These are phyloP conservation scores for Mortierella sp. DNA, from an alignment of 371 early-diverging fungal genomes.

Conservation along the genomic window DNA sequence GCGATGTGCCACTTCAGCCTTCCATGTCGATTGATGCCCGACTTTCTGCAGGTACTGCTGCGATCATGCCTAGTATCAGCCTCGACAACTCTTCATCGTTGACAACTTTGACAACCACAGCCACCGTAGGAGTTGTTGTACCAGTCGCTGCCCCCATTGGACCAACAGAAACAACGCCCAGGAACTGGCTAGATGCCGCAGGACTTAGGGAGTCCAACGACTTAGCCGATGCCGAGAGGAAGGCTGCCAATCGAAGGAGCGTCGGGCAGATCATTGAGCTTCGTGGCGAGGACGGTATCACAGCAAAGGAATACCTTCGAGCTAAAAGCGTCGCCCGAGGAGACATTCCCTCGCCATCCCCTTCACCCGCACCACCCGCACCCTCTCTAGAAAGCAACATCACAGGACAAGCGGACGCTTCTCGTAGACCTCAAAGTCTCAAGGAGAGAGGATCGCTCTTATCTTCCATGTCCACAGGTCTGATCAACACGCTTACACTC, in stretches of 20 bases:
- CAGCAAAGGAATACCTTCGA: slow-evolving; percentile 51
- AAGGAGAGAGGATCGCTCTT: slow-evolving; percentile 13
- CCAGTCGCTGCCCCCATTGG: background rate
- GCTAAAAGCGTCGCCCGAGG: slow-evolving; percentile 43
- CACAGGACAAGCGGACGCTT: background rate
- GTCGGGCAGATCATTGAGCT: slow-evolving; percentile 38
- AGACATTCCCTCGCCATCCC: slow-evolving; percentile 13
- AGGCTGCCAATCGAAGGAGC: slow-evolving; percentile 25
- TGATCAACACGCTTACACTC: slow-evolving; percentile 18
- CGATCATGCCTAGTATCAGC: background rate
- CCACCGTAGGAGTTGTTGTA: background rate
- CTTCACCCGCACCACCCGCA: background rate
- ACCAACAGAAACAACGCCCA: background rate
- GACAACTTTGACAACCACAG: background rate
- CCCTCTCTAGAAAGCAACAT: background rate
- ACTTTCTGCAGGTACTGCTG: slow-evolving; percentile 13
- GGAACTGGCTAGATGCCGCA: background rate
- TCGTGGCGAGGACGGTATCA: slow-evolving; percentile 34
- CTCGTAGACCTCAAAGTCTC: slow-evolving; percentile 17
- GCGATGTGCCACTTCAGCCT: slow-evolving; percentile 16
- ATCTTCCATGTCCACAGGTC: slow-evolving; percentile 15
- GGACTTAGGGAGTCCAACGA: background rate
- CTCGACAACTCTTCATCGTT: background rate
- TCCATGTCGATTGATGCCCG: slow-evolving; percentile 35
- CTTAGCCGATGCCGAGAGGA: background rate